Base-by-base conservation (phyloP, 2,329 filamentous ascomycete species). In the Aureobasidium mangrovei region DNA sequence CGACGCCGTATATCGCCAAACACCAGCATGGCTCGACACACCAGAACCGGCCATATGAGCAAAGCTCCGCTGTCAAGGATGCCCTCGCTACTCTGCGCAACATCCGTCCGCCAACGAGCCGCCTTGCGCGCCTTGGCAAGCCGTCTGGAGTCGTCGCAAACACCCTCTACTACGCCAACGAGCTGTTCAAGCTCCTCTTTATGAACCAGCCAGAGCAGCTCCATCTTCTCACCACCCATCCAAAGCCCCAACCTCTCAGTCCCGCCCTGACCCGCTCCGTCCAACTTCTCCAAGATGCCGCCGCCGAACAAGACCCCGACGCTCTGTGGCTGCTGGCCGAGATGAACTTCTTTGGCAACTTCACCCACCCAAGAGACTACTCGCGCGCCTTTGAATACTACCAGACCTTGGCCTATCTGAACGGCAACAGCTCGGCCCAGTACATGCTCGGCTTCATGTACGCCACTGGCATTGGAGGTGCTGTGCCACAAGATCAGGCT, bases 361-460 rank as follows among this genome's bases (percentile, higher is more conserved):
- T 85, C 70, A 86, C 88, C 26, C 80, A 96, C 64, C 91, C 91
- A 1, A 80, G 85, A 60, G 83, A 96, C 66, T 89, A 95, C 61
- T 76, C 80, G 32, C 77, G 81, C 45, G 88, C 93, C 0, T 95
- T 95, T 67, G 76, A 80, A 60, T 80, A 88, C 72, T 98, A 97
- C 70, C 77, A 86, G 58, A 77, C 84, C 58, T 78, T 98, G 53
- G 88, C 91, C 2, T 77, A 78, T 18, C 69, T 84, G 56, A 80
- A 86, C 60, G 93, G 91, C 42, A 97, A 98, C 69, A 85, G 82
- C 60, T 95, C 91, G 9, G 93, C 93, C 1, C 89, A 97, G 68
- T 86, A 95, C 70, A 96, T 98, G 91, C 68, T 97, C 44, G 93
- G 88, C 0, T 82, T 98, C 62, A 93, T 95, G 80, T 91, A 98